Base-by-base conservation (phyloP, 495 filamentous ascomycete species). In the Penicillium fimorum region DNA sequence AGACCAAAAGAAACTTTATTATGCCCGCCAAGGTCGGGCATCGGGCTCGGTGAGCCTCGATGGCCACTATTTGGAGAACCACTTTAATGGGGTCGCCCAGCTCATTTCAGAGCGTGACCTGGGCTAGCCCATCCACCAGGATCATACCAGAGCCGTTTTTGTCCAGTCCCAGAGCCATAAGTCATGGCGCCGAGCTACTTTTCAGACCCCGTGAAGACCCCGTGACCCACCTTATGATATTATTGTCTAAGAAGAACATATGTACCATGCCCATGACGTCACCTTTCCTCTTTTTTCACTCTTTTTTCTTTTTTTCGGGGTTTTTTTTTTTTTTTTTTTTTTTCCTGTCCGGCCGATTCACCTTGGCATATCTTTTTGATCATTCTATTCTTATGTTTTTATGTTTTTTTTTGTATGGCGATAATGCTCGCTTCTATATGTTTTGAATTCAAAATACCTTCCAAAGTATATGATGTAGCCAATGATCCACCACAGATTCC, bases 1-100 rank as follows among this genome's bases (percentile, higher is more conserved):
- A 70, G 88, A 92, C 61, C 76, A 82, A 29, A 79, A 77, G 56
- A 92, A 89, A 64, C 85, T 89, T 53, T 77, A 82, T 54, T 77
- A 87, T 64, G 86, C 86, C 9, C 85, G 85, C 64, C 81, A 87
- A 35, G 81, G 73, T 56, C 85, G 84, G 59, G 54, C 47, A 50
- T 58, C 65, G 11, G 51, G 56, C 35, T 53, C 54, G 17, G 29
- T 46, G 22, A 60, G 43, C 10, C 48, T 46, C 2, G 58, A 48
- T 17, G 29, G 24, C 1, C 18, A 51, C 13, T 2, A 53, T 42
- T 24, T 24, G 11, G 49, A 46, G 27, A 48, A 30, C 27, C 25
- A 22, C 15, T 37, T 25, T n/a, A n/a, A n/a, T 9, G 30, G 17
- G n/a, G 7, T 33, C 13, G 7, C 35, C 3, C 41, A 25, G 1